Base-by-base conservation (phyloP, 1,139 yeast genomes). In the Magnusiomyces fungicola region DNA sequence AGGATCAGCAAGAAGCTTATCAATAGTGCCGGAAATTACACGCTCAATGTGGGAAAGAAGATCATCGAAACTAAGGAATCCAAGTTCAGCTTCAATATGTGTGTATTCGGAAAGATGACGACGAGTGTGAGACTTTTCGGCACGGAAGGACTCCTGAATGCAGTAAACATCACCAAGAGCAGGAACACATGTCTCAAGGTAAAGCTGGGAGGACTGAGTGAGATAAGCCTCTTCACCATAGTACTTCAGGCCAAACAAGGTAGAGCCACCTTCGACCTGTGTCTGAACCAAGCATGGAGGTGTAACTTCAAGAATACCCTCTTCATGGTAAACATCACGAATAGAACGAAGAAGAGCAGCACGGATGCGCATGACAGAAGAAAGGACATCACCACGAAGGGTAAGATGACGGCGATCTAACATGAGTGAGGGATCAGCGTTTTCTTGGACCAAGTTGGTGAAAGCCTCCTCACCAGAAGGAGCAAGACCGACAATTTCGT, bases 261-360 rank as follows among this genome's bases (percentile, higher is more conserved):
- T 94, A 32, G 97, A 85, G 49, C 99, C 99, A 68, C 99, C 98
- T 74, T 94, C 99, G 53, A 94, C 99, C 74, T 92, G 97, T 43
- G 97, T 90, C 73, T 94, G 98, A 52, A 94, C 99, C 97, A 94
- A 90, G 72, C 97, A 90, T 63, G 99, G 99, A 46, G 98, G 97
- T 36, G 97, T 92, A 53, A 94, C 97, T 74, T 94, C 99, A 43
- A 80, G 72, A 51, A 89, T 66, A 39, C 80, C 79, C 71, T 85
- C 90, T 62, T 88, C 94, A 32, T 69, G 73, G 65, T 77, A 90
- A 53, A 85, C 84, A 58, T 79, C 76, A 73, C 99, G 81, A 61
- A 94, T 72, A 33, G 94, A 73, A 48, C 73, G 72, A 62, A 92
- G 73, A 53, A 89, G 75, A 36, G 81, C 72, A 41, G 97, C 92